These are phyloP conservation scores for Mallotus japonicus DNA, from an alignment of 441 rosid genomes.

Conservation along the genomic window DNA sequence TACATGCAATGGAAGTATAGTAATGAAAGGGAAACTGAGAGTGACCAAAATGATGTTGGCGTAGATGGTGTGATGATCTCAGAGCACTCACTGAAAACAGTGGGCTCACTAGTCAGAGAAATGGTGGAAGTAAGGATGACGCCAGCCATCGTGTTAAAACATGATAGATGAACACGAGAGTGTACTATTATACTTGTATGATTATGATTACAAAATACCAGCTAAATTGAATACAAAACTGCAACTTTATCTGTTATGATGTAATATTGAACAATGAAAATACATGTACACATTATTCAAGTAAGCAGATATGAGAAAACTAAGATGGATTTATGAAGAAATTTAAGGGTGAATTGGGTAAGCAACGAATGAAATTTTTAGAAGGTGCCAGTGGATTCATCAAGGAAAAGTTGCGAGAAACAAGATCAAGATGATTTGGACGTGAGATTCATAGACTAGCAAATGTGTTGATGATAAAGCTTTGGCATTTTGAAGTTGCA, in stretches of 20 bases:
- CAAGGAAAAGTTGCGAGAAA: not conserved
- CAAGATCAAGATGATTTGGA: not conserved
- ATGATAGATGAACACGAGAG: not conserved
- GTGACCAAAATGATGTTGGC: not conserved
- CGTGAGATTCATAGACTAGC: not conserved
- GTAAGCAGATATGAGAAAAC: not conserved
- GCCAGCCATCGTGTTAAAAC: not conserved
- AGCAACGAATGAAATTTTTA: not conserved
- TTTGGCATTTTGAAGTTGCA: constrained; percentile 4
- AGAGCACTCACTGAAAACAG: not conserved
- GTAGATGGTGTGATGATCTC: not conserved
- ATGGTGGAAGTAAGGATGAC: not conserved
- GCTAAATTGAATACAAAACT: too few species aligned
- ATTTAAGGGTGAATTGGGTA: not conserved
- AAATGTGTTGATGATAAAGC: not conserved
- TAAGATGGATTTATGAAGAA: not conserved
- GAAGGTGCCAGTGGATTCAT: not conserved
- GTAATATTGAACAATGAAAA: not conserved
- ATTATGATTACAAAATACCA: too few species aligned
- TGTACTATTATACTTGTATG: not conserved
- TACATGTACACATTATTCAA: not conserved
- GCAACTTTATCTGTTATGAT: too few species aligned
- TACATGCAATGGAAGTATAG: too few species aligned
- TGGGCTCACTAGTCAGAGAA: not conserved
- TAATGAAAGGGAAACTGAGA: not conserved